Base-by-base conservation (phyloP, 345 rosid species). In the Corchorus olitorius region DNA sequence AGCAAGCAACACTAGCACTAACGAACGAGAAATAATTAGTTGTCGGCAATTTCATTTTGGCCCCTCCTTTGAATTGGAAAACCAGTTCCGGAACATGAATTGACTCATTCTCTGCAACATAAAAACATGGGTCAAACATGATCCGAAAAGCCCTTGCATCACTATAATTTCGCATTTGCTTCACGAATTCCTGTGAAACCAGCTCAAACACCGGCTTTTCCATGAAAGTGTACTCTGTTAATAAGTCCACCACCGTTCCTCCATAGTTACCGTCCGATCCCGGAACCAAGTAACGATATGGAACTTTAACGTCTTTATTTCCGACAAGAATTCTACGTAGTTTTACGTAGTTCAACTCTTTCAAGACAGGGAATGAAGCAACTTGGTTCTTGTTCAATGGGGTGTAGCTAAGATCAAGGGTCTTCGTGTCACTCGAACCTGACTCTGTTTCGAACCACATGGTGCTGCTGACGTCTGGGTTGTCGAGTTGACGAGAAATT, bases 201-300 rank as follows among this genome's bases (percentile, higher is more conserved):
- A 81, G 68, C 17, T 87, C 88, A 75, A 77, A 88, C 49, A 87
- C 76, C 8, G 89, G 86, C 62, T 80, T 77, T 37, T 90, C 93
- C 96, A 94, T 86, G 92, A 85, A 88, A 10, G 97, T 92, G 78
- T 92, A 87, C 4, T 97, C 92, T 6, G 97, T 77, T 55, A 96
- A 97, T 39, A 97, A 94, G 80, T 94, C 98, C 49, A 90, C 91
- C 17, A 92, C 88, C 17, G 95, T 65, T 60, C 98, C 98, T 20
- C 95, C 96, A 27, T 27, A 27, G 74, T 80, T 87, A 1, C 97
- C 98, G 20, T 89, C 88, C 1, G 83, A 5, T 46, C 90, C 88
- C 11, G 94, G 91, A 5, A 65, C 84, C 73, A 88, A 72, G 58
- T 73, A 87, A 54, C 64, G 83, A 84, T 88, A 85, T 6, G 98